These are phyloP conservation scores for Vaccinium macrocarpon DNA, from an alignment of 148 eudicot species.

Conservation along the genomic window DNA sequence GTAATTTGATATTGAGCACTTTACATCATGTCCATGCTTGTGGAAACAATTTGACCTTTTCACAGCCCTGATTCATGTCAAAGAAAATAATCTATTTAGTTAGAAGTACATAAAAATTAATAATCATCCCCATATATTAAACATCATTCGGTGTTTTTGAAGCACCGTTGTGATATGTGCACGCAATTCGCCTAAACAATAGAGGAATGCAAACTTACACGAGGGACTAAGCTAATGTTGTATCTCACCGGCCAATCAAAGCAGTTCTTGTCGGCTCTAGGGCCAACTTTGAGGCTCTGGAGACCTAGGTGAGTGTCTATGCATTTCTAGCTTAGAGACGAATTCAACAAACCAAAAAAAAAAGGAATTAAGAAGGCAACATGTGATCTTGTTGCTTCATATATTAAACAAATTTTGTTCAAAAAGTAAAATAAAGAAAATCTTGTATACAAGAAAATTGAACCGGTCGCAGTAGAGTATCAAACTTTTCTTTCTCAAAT, in stretches of 20 bases:
- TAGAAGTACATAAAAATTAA: background rate
- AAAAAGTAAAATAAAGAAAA: background rate
- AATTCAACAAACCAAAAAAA: background rate
- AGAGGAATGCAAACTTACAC: background rate
- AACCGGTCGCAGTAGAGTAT: background rate
- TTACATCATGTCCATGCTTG: constrained; percentile 51
- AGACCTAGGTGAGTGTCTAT: background rate
- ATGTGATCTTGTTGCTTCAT: background rate
- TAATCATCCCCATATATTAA: background rate
- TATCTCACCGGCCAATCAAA: background rate
- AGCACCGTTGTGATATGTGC: background rate
- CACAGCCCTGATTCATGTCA: constrained; percentile 53
- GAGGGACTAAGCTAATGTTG: background rate
- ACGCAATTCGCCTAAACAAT: background rate
- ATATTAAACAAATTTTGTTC: background rate
- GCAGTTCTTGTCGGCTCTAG: background rate
- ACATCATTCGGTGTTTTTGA: background rate
- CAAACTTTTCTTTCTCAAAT: no score
- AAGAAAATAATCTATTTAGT: background rate
- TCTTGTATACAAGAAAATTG: background rate
- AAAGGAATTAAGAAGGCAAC: background rate
- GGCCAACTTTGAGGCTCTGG: background rate
- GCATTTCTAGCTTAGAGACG: background rate
- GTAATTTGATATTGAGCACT: constrained; percentile 52
- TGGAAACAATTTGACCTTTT: constrained; percentile 82